These are phyloP conservation scores for Pseudomicrostroma phylloplanum DNA, from an alignment of 1,284 basidiomycete genomes.

Conservation along the genomic window DNA sequence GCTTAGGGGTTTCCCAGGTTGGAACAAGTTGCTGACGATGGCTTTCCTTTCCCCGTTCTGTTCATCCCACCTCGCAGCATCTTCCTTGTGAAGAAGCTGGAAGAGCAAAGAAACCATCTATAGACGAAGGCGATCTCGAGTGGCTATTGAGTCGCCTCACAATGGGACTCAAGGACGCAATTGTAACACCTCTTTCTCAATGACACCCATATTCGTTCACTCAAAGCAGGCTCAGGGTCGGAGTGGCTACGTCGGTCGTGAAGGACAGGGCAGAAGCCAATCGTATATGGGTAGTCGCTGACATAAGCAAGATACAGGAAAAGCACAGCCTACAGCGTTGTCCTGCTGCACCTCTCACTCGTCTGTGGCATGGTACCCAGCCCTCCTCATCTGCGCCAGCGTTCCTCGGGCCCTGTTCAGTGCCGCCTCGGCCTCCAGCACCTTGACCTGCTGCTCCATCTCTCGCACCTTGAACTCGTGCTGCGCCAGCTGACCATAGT, in stretches of 20 bases:
- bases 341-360: neutral
- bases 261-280: too few relatives aligned
- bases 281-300: too few relatives aligned
- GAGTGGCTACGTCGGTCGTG: too few relatives aligned
- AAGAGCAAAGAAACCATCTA: conserved; percentile 1
- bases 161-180: neutral
- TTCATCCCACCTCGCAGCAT: neutral
- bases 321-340: too few relatives aligned
- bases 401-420: conserved; percentile 56
- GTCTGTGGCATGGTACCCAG: conserved; percentile 1
- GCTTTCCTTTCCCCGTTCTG: too few relatives aligned
- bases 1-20: too few relatives aligned
- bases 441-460: conserved; percentile 99
- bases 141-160: neutral
- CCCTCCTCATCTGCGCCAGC: conserved; percentile 24
- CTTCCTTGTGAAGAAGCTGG: conserved; percentile 6
- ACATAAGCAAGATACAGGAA: too few relatives aligned
- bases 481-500: conserved; percentile 85
- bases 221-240: too few relatives aligned
- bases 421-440: conserved; percentile 92
- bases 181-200: too few relatives aligned
- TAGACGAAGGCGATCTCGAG: neutral
- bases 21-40: too few relatives aligned
- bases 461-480: conserved; percentile 82
- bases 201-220: too few relatives aligned